phyloP scores from a whole-genome alignment of 106 monocot genomes.

The Allium sativum region DNA sequence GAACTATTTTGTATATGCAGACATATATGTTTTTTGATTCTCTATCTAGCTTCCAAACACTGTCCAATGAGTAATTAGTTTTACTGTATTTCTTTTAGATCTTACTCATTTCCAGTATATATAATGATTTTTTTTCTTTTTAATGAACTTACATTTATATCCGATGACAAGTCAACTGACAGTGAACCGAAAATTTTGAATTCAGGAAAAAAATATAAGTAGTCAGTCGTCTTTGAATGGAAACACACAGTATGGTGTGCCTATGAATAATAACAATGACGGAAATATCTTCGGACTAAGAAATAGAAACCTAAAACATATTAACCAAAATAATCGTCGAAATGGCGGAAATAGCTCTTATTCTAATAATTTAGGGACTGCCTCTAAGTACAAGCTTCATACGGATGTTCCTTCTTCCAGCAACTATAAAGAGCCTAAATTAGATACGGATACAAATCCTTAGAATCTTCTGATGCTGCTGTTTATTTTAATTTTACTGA shows the following conservation, averaged over 20 bases:
- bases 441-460: constrained; percentile 6
- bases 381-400: constrained; percentile 28
- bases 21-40: constrained; percentile 85
- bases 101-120: neutral
- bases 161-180: constrained; percentile 41
- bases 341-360: constrained; percentile 5
- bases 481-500: too few relatives aligned
- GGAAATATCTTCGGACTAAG: constrained; percentile 24
- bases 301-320: constrained; percentile 23
- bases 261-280: constrained; percentile 11
- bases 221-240: constrained; percentile 3
- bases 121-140: neutral
- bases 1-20: constrained; percentile 41
- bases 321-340: constrained; percentile 5
- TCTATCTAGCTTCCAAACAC: constrained; percentile 75
- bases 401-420: constrained; percentile 16
- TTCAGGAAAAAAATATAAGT: constrained; percentile 24
- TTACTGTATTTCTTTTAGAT: neutral
- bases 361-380: constrained; percentile 25
- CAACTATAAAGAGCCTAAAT: constrained; percentile 25
- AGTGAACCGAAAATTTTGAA: constrained; percentile 23
- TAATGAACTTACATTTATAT: constrained; percentile 36
- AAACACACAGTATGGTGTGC: constrained; percentile 12
- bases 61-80: constrained; percentile 42
- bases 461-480: too few relatives aligned